Percentiles rank a stretch among this genome's conserved stretches.
Evolutionary conservation across 1,139 yeast species (phyloP).

Genomic region (Eremothecium cymbalariae): DNA sequence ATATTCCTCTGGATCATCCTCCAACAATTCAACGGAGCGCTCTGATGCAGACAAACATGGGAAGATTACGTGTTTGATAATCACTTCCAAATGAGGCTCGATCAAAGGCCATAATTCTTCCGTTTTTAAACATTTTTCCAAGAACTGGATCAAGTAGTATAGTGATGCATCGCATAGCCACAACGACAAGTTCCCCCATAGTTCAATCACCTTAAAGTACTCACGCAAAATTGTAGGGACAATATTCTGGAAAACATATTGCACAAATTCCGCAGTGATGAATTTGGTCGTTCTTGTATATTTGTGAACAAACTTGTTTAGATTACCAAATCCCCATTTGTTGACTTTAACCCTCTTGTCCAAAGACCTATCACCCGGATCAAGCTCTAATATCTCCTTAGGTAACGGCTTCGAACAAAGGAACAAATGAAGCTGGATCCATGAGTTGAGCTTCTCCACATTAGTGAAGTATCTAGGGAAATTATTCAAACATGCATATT

Average conservation of each 20-base stretch:
- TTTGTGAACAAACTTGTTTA: slow-evolving; percentile 42
- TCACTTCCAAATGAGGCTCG: slow-evolving; percentile 49
- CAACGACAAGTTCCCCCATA: slow-evolving; percentile 45
- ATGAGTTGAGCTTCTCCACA: slow-evolving; percentile 44
- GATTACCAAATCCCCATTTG: slow-evolving; percentile 68
- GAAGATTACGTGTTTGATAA: slow-evolving; percentile 51
- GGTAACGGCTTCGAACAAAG: slow-evolving; percentile 58
- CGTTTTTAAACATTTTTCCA: slow-evolving; percentile 52
- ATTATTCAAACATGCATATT: slow-evolving; percentile 48
- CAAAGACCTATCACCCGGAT: slow-evolving; percentile 43
- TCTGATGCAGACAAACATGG: slow-evolving; percentile 54
- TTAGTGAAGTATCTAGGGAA: slow-evolving; percentile 48
- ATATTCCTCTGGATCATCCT: slow-evolving; percentile 69
- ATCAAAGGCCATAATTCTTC: slow-evolving; percentile 47
- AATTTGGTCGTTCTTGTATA: slow-evolving; percentile 34
- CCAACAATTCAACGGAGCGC: slow-evolving; percentile 52
- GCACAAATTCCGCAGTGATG: slow-evolving; percentile 39
- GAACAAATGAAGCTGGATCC: slow-evolving; percentile 56
- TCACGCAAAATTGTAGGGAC: slow-evolving; percentile 54
- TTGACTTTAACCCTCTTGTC: slow-evolving; percentile 52
- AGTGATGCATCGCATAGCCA: slow-evolving; percentile 57
- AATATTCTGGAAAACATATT: slow-evolving; percentile 42
- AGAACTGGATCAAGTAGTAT: slow-evolving; percentile 54
- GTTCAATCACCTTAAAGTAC: slow-evolving; percentile 51
- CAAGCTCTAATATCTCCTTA: slow-evolving; percentile 41